phyloP scores from a whole-genome alignment of 1,284 basidiomycete genomes.

The Anthracocystis setariae region DNA sequence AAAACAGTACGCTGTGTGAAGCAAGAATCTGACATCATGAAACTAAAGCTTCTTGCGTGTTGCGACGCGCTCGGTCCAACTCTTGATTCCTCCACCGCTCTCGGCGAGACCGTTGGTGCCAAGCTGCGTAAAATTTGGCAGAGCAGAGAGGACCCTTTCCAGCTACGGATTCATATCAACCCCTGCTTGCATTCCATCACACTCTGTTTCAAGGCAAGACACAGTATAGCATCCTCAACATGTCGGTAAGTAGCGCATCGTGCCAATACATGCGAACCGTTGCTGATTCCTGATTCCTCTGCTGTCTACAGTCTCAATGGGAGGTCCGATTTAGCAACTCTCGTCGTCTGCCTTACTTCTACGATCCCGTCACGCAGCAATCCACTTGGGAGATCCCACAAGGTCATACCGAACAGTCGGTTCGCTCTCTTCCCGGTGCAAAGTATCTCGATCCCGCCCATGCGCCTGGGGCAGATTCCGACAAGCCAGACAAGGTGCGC shows the following conservation, averaged over 20 bases:
- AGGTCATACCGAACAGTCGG: slow-evolving; percentile 71
- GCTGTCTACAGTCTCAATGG: slow-evolving; percentile 47
- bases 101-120: too few species aligned
- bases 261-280: too few species aligned
- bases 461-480: slow-evolving; percentile 42
- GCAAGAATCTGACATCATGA: background rate
- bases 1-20: background rate
- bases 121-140: too few species aligned
- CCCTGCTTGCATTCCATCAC: background rate
- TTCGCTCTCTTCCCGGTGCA: slow-evolving; percentile 60
- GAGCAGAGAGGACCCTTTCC: background rate
- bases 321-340: slow-evolving; percentile 76
- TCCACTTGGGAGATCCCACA: slow-evolving; percentile 86
- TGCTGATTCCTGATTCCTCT: too few species aligned
- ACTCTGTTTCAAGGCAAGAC: too few species aligned
- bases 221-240: background rate
- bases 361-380: slow-evolving; percentile 76
- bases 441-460: slow-evolving; percentile 51
- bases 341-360: slow-evolving; percentile 86
- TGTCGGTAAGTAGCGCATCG: slow-evolving; percentile 13
- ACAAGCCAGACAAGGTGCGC: slow-evolving; percentile 75
- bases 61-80: background rate
- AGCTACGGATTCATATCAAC: background rate
- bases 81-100: background rate
- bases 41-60: background rate